phyloP scores from a whole-genome alignment of 768 basidiomycete genomes.

The Tricholoma sp. region DNA sequence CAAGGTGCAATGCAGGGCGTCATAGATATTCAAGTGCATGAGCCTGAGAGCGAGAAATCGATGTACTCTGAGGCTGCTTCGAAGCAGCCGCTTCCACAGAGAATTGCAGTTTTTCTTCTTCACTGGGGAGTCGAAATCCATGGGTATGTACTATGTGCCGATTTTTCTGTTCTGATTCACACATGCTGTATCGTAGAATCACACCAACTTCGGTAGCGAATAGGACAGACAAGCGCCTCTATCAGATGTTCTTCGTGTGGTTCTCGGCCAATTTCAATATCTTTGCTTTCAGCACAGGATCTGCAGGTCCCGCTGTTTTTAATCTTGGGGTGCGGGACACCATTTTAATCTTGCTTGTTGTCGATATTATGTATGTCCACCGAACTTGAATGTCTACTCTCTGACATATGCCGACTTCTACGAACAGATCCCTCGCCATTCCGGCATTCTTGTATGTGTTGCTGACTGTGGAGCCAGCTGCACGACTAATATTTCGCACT shows the following conservation, averaged over 20 bases:
- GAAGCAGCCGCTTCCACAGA: conserved; percentile 3
- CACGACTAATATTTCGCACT: neutral
- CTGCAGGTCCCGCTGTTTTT: conserved; percentile 55
- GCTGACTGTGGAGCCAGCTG: too few species aligned
- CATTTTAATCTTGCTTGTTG: conserved; percentile 41
- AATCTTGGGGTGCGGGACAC: conserved; percentile 48
- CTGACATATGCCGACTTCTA: too few species aligned
- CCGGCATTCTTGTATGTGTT: conserved; percentile 56
- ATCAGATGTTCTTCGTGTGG: conserved; percentile 70
- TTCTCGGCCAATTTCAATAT: conserved; percentile 69
- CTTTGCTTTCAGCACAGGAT: conserved; percentile 55
- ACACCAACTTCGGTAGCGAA: conserved; percentile 46
- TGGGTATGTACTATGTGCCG: conserved; percentile 15
- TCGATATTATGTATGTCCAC: conserved; percentile 35
- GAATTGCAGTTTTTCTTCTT: conserved; percentile 16
- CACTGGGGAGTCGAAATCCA: conserved; percentile 30
- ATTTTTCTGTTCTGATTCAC: neutral
- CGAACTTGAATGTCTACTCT: neutral
- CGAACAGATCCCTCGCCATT: conserved; percentile 35
- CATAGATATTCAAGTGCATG: too few species aligned
- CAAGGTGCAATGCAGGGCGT: too few species aligned
- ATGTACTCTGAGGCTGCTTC: too few species aligned
- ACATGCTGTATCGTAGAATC: conserved; percentile 32
- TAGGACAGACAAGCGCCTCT: conserved; percentile 50
- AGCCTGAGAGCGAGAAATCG: too few species aligned